phyloP scores from a whole-genome alignment of 108 stramenopile species.

The Pseudonitzschia delicatissima region DNA sequence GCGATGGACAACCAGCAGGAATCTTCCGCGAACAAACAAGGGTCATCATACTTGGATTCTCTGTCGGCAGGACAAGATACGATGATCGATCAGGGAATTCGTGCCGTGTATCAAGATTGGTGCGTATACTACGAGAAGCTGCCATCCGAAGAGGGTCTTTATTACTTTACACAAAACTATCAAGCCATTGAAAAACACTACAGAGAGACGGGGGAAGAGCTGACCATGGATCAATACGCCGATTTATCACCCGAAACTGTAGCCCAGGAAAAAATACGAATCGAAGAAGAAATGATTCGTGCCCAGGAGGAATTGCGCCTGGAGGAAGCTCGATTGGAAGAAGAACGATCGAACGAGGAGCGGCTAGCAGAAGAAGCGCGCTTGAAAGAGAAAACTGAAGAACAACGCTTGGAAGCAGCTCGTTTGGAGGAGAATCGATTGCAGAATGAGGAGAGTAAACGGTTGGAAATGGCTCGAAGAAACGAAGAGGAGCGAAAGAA shows the following conservation, averaged over 20 bases:
- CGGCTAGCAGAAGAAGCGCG: constrained; percentile 12
- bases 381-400: constrained; percentile 26
- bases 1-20: too few species aligned
- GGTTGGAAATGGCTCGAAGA: constrained; percentile 10
- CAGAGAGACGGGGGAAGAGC: constrained; percentile 9
- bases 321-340: constrained; percentile 6
- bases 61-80: not conserved
- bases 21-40: not conserved
- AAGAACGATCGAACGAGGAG: constrained; percentile 6
- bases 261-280: not conserved
- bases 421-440: not conserved
- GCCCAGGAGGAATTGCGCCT: not conserved
- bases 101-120: constrained; percentile 21
- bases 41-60: not conserved
- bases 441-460: not conserved
- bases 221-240: constrained; percentile 62
- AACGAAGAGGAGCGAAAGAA: constrained; percentile 3
- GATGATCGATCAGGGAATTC: constrained; percentile 16
- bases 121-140: constrained; percentile 24
- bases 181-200: constrained; percentile 10
- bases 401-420: not conserved
- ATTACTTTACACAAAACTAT: constrained; percentile 14
- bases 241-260: constrained; percentile 47
- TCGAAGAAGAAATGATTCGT: constrained; percentile 8
- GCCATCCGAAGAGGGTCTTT: constrained; percentile 10